phyloP scores from a whole-genome alignment of 148 eudicot genomes.

The Fagopyrum esculentum region DNA sequence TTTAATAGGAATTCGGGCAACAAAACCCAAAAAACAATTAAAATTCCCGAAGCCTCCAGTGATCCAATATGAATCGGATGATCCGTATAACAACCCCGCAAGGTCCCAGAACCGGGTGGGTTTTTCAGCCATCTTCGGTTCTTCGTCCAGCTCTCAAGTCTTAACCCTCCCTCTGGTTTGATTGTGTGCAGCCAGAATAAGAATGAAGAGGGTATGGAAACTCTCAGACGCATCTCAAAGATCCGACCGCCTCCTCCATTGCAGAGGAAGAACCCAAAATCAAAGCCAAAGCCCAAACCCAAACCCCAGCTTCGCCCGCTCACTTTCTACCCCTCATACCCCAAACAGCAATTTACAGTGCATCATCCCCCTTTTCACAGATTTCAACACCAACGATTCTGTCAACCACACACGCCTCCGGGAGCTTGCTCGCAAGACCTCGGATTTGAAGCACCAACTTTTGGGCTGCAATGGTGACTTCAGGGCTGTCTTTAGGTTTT shows the following conservation, averaged over 20 bases:
- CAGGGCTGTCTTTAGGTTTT: slow-evolving; percentile 21
- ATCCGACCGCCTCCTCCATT: background rate
- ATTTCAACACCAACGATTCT: background rate
- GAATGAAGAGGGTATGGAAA: background rate
- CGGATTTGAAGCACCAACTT: slow-evolving; percentile 39
- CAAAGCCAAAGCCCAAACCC: background rate
- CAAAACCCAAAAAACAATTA: too few species aligned
- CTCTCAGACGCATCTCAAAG: background rate
- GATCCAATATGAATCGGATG: background rate
- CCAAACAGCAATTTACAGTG: background rate
- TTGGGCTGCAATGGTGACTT: slow-evolving; percentile 10
- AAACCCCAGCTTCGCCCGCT: background rate
- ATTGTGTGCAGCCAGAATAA: background rate
- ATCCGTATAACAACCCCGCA: background rate
- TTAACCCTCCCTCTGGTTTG: background rate
- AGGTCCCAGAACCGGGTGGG: too few species aligned
- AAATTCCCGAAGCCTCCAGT: too few species aligned
- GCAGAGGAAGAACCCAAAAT: background rate
- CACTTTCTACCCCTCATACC: background rate
- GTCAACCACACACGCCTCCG: background rate
- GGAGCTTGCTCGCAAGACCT: slow-evolving; percentile 18
- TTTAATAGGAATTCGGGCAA: too few species aligned
- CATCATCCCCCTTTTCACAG: background rate
- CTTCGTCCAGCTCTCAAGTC: too few species aligned
- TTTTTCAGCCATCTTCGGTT: too few species aligned